phyloP scores from a whole-genome alignment of 75 land plant genomes.

The Cryptomeria japonica region DNA sequence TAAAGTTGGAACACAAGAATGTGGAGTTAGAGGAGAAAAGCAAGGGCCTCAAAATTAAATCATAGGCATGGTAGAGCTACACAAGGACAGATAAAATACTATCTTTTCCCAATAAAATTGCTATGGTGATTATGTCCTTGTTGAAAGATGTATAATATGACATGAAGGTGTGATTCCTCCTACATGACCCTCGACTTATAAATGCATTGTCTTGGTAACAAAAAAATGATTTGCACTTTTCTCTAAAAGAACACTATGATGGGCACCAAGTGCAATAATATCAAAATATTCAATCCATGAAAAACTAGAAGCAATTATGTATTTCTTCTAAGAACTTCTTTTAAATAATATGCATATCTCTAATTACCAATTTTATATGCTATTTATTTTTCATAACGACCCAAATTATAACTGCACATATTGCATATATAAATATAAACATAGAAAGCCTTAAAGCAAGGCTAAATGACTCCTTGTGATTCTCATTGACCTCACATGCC shows the following conservation, averaged over 20 bases:
- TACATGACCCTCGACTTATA: too few species aligned
- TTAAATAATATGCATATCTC: slow-evolving; percentile 25
- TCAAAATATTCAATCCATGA: slow-evolving; percentile 26
- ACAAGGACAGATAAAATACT: too few species aligned
- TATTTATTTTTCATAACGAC: slow-evolving; percentile 33
- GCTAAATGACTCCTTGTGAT: slow-evolving; percentile 26
- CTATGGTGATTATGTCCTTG: too few species aligned
- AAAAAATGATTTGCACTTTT: too few species aligned
- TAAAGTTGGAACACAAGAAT: too few species aligned
- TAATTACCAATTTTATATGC: slow-evolving; percentile 34
- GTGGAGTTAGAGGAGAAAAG: too few species aligned
- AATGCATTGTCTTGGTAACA: too few species aligned
- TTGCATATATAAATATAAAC: slow-evolving; percentile 24
- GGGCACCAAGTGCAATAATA: slow-evolving; percentile 23
- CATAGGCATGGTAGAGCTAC: too few species aligned
- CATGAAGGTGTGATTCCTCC: too few species aligned
- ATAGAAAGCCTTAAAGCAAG: slow-evolving; percentile 15
- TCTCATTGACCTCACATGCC: slow-evolving; percentile 16
- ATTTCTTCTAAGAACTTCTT: slow-evolving; percentile 36
- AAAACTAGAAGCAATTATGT: slow-evolving; percentile 32
- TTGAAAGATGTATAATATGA: too few species aligned
- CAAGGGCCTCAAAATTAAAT: too few species aligned
- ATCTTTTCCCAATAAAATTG: too few species aligned
- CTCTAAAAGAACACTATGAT: slow-evolving; percentile 6
- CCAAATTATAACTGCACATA: slow-evolving; percentile 32